phyloP scores from a whole-genome alignment of 768 basidiomycete species.

The Lentinus tigrinus region DNA sequence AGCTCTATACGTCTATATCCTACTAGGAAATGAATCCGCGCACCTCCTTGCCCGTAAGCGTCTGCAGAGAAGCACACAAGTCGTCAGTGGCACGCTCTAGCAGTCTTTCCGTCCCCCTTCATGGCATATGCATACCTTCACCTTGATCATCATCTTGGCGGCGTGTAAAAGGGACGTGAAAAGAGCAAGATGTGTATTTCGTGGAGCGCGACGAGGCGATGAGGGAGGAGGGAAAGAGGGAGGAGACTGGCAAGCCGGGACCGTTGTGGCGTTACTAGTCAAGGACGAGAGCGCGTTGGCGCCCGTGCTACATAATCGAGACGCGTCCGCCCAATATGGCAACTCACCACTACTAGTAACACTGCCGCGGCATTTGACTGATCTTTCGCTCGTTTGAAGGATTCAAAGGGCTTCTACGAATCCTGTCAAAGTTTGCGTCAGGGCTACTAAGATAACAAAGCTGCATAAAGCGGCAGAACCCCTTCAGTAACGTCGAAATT shows the following conservation, averaged over 20 bases:
- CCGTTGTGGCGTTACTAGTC: conserved; percentile 12
- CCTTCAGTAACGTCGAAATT: too few species aligned
- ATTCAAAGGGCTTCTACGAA: too few species aligned
- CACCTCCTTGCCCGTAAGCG: conserved; percentile 97
- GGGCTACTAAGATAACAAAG: too few species aligned
- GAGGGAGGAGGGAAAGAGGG: not conserved
- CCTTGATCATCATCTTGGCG: conserved; percentile 77
- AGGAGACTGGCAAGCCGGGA: conserved; percentile 3
- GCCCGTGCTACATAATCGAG: conserved; percentile 1
- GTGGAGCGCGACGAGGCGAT: not conserved
- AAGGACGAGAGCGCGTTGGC: conserved; percentile 7
- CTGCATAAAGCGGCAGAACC: too few species aligned
- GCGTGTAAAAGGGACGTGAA: not conserved
- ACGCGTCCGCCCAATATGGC: conserved; percentile 17
- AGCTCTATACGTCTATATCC: not conserved
- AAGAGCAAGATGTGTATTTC: not conserved
- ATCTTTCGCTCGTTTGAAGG: too few species aligned
- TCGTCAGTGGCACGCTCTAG: not conserved
- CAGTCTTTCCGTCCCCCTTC: too few species aligned
- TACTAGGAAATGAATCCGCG: conserved; percentile 10
- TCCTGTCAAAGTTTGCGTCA: too few species aligned
- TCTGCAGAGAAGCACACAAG: conserved; percentile 44
- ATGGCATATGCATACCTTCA: conserved; percentile 56
- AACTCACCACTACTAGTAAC: too few species aligned
- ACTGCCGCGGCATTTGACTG: too few species aligned